Conservation (phyloP, 805 yeast species). For the Monosporozyma servazzii region DNA sequence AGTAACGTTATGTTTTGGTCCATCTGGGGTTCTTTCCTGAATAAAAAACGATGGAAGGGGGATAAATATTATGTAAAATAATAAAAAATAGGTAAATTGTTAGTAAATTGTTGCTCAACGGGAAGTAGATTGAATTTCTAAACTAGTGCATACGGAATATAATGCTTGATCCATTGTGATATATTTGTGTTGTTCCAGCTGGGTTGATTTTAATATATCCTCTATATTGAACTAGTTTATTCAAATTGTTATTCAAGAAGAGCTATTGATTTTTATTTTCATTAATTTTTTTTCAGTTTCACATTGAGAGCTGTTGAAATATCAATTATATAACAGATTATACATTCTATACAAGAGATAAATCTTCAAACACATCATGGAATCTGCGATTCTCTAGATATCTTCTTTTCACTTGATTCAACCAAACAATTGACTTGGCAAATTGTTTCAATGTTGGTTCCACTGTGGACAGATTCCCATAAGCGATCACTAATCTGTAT, state of each 20-base stretch:
- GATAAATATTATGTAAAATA: background rate
- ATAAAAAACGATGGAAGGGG: background rate
- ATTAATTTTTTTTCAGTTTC: background rate
- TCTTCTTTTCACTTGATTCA: slow-evolving; percentile 14
- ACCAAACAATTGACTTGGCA: slow-evolving; percentile 27
- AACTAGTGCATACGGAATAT: background rate
- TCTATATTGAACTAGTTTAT: background rate
- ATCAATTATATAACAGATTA: background rate
- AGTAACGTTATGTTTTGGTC: slow-evolving; percentile 2
- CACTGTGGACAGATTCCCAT: slow-evolving; percentile 46
- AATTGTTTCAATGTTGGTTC: slow-evolving; percentile 26
- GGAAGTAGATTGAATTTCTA: background rate
- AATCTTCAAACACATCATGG: slow-evolving; percentile 10
- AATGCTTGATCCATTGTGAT: slow-evolving; percentile 1
- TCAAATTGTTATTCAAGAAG: background rate
- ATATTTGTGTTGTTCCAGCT: background rate
- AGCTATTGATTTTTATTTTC: background rate
- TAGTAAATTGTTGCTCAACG: background rate
- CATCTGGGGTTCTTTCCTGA: background rate
- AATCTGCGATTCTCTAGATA: slow-evolving; percentile 20
- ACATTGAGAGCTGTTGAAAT: background rate
- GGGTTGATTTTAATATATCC: background rate
- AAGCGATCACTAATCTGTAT: slow-evolving; percentile 53
- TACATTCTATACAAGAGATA: slow-evolving; percentile 1
- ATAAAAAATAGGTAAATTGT: background rate